Evolutionary conservation across 306 rosid species (phyloP).

Genomic region (Pterocarpus santalinus): DNA sequence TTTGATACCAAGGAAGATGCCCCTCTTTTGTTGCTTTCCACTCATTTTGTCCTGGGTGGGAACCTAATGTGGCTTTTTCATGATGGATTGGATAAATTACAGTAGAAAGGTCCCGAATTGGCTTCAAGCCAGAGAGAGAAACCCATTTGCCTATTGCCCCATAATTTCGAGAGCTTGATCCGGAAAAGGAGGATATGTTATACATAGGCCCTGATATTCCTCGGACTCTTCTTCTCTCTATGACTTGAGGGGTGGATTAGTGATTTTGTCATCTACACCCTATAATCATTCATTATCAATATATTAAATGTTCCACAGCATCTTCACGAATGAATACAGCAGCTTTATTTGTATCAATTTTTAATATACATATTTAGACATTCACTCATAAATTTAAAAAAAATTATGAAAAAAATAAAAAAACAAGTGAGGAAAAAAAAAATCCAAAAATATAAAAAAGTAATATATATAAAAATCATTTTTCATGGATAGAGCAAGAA

Average conservation of each 20-base stretch:
- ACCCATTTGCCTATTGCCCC: not conserved
- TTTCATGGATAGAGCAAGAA: constrained; percentile 30
- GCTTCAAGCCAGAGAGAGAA: constrained; percentile 2
- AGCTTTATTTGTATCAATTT: no score
- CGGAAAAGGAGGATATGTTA: constrained; percentile 18
- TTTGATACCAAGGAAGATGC: constrained; percentile 27
- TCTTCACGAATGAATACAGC: not conserved
- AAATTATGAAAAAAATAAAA: no score
- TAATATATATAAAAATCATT: no score
- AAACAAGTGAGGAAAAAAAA: no score
- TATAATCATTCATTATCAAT: constrained; percentile 34
- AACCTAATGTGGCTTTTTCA: constrained; percentile 27
- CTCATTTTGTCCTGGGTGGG: constrained; percentile 22
- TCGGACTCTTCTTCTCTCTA: not conserved
- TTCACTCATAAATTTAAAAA: no score
- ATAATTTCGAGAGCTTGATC: constrained; percentile 32
- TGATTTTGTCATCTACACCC: not conserved
- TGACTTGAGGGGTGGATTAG: constrained; percentile 30
- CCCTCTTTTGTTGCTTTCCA: not conserved
- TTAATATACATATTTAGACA: no score
- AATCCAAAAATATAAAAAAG: no score
- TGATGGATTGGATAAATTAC: constrained; percentile 43
- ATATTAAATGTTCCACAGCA: not conserved
- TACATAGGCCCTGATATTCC: not conserved
- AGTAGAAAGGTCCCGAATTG: constrained; percentile 33